A percentile compares a stretch with the other conserved stretches of the same genome.
These are phyloP conservation scores for Cladobotryum protrusum DNA, from an alignment of 2,329 filamentous ascomycete genomes.

Conservation along the genomic window DNA sequence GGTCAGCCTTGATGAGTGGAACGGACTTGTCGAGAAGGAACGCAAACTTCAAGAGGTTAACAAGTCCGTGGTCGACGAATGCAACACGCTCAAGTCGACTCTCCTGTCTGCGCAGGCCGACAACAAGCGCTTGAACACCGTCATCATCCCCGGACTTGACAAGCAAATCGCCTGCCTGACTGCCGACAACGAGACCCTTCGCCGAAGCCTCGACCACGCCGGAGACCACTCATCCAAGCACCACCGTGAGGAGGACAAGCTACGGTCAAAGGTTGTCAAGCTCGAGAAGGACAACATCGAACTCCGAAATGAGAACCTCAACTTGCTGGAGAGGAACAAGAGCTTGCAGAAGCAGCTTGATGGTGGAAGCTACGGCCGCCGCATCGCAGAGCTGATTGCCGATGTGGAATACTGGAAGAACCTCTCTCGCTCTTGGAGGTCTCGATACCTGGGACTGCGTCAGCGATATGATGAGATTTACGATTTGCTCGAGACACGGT, in stretches of 20 bases:
- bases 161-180: slow-evolving; percentile 30
- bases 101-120: slow-evolving; percentile 31
- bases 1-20: slow-evolving; percentile 32
- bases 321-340: slow-evolving; percentile 28
- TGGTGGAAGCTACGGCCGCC: slow-evolving; percentile 21
- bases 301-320: slow-evolving; percentile 30
- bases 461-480: slow-evolving; percentile 23
- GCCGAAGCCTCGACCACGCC: slow-evolving; percentile 29
- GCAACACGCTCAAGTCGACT: slow-evolving; percentile 28
- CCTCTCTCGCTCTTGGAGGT: slow-evolving; percentile 25
- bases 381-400: slow-evolving; percentile 26
- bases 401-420: slow-evolving; percentile 32
- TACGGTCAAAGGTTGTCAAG: slow-evolving; percentile 28
- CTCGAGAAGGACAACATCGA: slow-evolving; percentile 31
- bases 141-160: slow-evolving; percentile 31
- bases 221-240: slow-evolving; percentile 25
- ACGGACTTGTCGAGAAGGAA: slow-evolving; percentile 30
- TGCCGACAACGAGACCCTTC: slow-evolving; percentile 34
- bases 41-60: slow-evolving; percentile 30
- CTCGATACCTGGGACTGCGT: slow-evolving; percentile 22
- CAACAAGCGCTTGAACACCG: slow-evolving; percentile 25
- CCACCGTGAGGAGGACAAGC: slow-evolving; percentile 26
- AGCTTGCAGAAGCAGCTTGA: slow-evolving; percentile 30
- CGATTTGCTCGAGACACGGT: slow-evolving; percentile 23
- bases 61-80: slow-evolving; percentile 26